Base-by-base conservation (phyloP, 2,329 filamentous ascomycete genomes). In the Hirsutella thompsonii region DNA sequence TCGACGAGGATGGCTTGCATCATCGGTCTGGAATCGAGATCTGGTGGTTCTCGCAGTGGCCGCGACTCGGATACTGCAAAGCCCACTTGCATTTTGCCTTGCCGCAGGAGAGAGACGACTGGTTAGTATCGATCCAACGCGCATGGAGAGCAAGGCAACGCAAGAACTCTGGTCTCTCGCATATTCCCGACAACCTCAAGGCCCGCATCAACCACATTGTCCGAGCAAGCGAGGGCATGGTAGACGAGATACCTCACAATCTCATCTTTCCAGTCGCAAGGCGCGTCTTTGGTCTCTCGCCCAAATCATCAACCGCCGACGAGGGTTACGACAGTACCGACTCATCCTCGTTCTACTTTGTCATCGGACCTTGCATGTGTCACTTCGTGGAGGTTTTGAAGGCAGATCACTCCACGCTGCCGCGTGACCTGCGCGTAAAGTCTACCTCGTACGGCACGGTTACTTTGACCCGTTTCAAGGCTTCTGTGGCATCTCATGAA, bases 1-100 rank as follows among this genome's bases (percentile, higher is more conserved):
- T 74, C 46, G 64, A 64, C 23, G 67, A 71, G 23, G 71, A 75
- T 49, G 65, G 63, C 35, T 63, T 63, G 1, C 62, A 66, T 37
- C 64, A 69, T 11, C 64, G 67, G 6, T 72, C 70, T 36, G 69
- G 69, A 5, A 54, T 76, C 39, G 72, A 77, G 49, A 60, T 76
- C 2, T 76, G 72, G 71, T 76, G 72, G 72, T 67, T 63, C 43
- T 65, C 65, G 13, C 52, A 57, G 14, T 58, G 62, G 42, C 62
- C 66, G 2, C 58, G 61, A 11, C 56, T 70, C 33, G 57, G 63
- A 13, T 74, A 70, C 46, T 59, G 59, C 43, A 69, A 66, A 43
- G 56, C 67, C 3, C 65, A 68, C 32, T 55, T 76, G 30, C 69
- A 69, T 50, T 74, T 76, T 49, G 56, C 55, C 37, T 52, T 68